Evolutionary conservation across 805 yeast species (phyloP).

Genomic region (Jamesozyma hellenica): DNA sequence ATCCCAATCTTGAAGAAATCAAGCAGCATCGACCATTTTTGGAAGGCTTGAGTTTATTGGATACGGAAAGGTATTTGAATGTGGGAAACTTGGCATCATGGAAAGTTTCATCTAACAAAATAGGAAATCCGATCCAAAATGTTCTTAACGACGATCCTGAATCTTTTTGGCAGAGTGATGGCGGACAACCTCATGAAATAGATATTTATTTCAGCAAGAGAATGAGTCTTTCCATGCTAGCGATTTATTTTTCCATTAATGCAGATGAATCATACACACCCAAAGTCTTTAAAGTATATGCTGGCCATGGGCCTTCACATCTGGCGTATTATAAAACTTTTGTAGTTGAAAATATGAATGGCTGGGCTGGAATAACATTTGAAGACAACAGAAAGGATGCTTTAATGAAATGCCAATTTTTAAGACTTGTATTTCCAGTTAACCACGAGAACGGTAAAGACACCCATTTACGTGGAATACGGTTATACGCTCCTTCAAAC

Average conservation of each 20-base stretch:
- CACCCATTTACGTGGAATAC: constrained; percentile 73
- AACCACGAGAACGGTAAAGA: constrained; percentile 97
- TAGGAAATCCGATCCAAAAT: constrained; percentile 61
- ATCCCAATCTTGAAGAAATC: not conserved
- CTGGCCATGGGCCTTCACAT: constrained; percentile 25
- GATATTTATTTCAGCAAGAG: constrained; percentile 72
- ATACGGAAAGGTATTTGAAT: constrained; percentile 47
- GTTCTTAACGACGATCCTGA: constrained; percentile 64
- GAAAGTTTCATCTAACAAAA: constrained; percentile 69
- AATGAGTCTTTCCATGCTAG: constrained; percentile 57
- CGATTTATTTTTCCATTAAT: constrained; percentile 58
- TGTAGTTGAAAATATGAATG: constrained; percentile 22
- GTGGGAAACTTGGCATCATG: constrained; percentile 75
- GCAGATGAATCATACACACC: constrained; percentile 94
- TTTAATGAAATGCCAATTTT: constrained; percentile 22
- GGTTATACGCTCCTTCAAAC: constrained; percentile 18
- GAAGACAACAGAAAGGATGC: constrained; percentile 19
- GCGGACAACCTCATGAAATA: constrained; percentile 74
- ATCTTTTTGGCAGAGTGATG: constrained; percentile 92
- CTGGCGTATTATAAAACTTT: constrained; percentile 19
- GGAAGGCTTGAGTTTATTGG: constrained; percentile 18
- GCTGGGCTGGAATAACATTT: constrained; percentile 25
- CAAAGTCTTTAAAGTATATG: constrained; percentile 23
- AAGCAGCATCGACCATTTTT: constrained; percentile 6
- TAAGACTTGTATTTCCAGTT: constrained; percentile 23